Evolutionary conservation across 2,329 filamentous ascomycete species (phyloP).

Genomic region (Fusarium udum): DNA sequence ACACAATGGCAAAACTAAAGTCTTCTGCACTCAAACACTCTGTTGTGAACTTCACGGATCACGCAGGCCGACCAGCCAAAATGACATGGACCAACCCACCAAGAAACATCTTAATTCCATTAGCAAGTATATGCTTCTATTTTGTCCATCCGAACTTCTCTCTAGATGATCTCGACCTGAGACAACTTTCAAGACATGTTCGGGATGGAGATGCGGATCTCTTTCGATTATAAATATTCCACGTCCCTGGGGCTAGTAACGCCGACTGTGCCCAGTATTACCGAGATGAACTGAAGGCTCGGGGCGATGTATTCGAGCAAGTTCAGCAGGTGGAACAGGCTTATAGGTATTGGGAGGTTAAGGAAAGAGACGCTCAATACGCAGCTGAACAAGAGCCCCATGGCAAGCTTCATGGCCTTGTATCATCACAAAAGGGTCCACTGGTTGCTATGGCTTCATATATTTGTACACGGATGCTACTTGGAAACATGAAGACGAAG

Average conservation of each 20-base stretch:
- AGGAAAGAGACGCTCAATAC: background rate
- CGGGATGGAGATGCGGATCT: background rate
- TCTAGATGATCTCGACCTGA: background rate
- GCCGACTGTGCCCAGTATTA: background rate
- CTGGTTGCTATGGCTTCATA: background rate
- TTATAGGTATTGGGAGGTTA: background rate
- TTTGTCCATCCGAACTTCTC: background rate
- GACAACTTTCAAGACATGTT: fast-evolving
- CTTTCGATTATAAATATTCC: background rate
- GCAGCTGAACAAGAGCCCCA: background rate
- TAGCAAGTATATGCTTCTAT: background rate
- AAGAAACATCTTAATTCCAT: background rate
- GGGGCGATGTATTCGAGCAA: background rate
- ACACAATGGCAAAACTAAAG: background rate
- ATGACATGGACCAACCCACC: background rate
- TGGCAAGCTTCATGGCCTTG: background rate
- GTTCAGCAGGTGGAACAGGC: background rate
- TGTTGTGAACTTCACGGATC: background rate
- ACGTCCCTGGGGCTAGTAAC: background rate
- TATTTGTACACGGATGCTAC: background rate
- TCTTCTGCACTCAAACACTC: background rate
- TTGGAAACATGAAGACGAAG: background rate
- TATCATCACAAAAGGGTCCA: background rate
- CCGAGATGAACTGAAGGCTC: background rate
- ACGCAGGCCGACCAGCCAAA: background rate